Evolutionary conservation across 768 basidiomycete species (phyloP).

Genomic region (Mycena crocata): DNA sequence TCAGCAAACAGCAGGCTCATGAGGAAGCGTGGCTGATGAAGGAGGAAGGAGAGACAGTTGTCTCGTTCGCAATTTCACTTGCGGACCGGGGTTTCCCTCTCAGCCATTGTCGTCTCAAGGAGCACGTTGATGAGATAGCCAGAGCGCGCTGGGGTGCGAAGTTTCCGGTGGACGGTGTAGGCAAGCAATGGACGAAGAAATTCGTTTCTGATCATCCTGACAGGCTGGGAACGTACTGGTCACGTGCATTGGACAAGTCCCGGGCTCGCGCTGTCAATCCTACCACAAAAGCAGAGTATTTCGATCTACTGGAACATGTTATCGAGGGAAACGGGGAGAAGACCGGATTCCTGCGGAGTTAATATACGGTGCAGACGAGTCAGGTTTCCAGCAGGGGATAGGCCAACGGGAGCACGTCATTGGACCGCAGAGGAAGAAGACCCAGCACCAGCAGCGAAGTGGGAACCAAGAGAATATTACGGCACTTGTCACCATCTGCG

Average conservation of each 20-base stretch:
- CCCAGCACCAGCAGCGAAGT: slow-evolving; percentile 48
- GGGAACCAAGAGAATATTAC: slow-evolving; percentile 53
- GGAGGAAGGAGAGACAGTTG: neutral
- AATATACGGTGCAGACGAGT: slow-evolving; percentile 26
- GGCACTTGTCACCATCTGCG: slow-evolving; percentile 55
- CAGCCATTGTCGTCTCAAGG: slow-evolving; percentile 37
- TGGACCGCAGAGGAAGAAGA: slow-evolving; percentile 26
- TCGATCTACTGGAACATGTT: slow-evolving; percentile 35
- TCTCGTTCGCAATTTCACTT: neutral
- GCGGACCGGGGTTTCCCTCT: slow-evolving; percentile 39
- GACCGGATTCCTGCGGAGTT: slow-evolving; percentile 3
- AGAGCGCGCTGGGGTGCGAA: slow-evolving; percentile 24
- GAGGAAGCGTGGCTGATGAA: neutral
- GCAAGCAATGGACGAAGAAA: slow-evolving; percentile 37
- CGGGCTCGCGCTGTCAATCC: slow-evolving; percentile 44
- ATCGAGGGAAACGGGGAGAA: slow-evolving; percentile 11
- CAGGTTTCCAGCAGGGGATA: slow-evolving; percentile 33
- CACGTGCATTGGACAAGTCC: slow-evolving; percentile 35
- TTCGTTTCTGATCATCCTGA: slow-evolving; percentile 28
- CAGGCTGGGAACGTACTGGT: slow-evolving; percentile 34
- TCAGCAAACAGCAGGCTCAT: neutral
- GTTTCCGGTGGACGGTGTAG: slow-evolving; percentile 32
- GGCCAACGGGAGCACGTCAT: slow-evolving; percentile 34
- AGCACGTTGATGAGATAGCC: slow-evolving; percentile 38
- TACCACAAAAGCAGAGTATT: slow-evolving; percentile 40